These are phyloP conservation scores for Zoysia matrella DNA, from an alignment of 202 grass and related monocot genomes.

Conservation along the genomic window DNA sequence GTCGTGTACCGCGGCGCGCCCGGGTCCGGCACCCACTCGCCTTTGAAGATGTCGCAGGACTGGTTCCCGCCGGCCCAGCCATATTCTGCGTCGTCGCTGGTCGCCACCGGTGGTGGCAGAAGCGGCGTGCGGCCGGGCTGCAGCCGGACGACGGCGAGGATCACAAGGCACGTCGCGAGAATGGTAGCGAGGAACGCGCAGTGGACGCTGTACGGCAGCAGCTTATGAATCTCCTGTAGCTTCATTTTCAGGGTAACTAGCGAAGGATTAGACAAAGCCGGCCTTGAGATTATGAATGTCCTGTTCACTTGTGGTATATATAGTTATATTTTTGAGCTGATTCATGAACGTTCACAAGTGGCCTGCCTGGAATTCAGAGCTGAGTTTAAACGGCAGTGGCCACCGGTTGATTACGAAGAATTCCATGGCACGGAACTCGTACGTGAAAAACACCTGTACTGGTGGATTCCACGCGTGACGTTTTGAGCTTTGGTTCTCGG, in stretches of 20 bases:
- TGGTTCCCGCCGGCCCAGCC: not conserved
- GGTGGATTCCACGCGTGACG: conserved; percentile 43
- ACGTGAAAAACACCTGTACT: conserved; percentile 18
- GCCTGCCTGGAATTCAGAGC: not conserved
- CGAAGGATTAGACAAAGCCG: too few species aligned
- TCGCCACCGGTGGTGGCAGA: not conserved
- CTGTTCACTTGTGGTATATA: too few species aligned
- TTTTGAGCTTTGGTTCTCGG: not conserved
- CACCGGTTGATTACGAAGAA: not conserved
- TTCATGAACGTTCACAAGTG: conserved; percentile 15
- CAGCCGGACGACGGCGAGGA: conserved; percentile 10
- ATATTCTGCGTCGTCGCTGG: not conserved
- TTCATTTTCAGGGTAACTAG: not conserved
- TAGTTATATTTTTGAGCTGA: not conserved
- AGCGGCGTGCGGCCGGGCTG: not conserved
- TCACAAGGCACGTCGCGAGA: conserved; percentile 30
- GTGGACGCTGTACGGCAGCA: not conserved
- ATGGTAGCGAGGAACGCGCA: conserved; percentile 18
- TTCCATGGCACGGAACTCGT: not conserved
- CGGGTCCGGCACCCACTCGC: conserved; percentile 56
- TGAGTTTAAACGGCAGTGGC: not conserved
- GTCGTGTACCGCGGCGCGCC: conserved; percentile 55
- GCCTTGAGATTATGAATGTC: too few species aligned
- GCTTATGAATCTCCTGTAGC: conserved; percentile 22
- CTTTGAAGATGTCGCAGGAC: conserved; percentile 48